Conservation (phyloP, 805 yeast species). For the Schizosaccharomyces osmophilus region DNA sequence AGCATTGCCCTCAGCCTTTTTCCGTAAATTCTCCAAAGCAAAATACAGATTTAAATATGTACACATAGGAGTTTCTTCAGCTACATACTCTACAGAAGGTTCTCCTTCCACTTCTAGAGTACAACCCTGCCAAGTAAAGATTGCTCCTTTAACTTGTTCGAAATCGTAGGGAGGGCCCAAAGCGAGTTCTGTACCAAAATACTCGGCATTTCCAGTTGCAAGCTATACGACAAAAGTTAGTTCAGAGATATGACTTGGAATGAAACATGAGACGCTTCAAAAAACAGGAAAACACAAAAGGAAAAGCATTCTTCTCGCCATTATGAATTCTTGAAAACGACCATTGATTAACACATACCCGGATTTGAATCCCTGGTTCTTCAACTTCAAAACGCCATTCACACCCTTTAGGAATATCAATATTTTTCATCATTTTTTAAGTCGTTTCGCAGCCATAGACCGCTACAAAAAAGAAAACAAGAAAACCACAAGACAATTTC, state of each 20-base stretch:
- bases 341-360: not conserved
- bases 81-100: conserved; percentile 26
- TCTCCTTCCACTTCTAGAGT: conserved; percentile 23
- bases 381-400: conserved; percentile 1
- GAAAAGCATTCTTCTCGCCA: not conserved
- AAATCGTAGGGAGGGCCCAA: conserved; percentile 37
- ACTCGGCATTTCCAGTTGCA: conserved; percentile 49
- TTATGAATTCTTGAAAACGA: not conserved
- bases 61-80: conserved; percentile 47
- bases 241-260: too few species aligned
- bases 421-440: not conserved
- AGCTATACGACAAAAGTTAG: not conserved
- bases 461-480: not conserved
- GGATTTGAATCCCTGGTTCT: not conserved
- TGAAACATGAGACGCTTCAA: not conserved
- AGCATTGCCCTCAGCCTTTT: conserved; percentile 4
- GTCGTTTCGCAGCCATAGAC: not conserved
- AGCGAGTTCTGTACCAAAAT: conserved; percentile 82
- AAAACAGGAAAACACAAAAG: not conserved
- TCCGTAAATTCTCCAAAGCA: conserved; percentile 37
- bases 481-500: too few species aligned
- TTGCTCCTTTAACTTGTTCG: conserved; percentile 27
- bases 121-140: conserved; percentile 45
- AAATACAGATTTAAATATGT: conserved; percentile 47
- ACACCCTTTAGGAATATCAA: not conserved